Evolutionary conservation across 257 asterid species (phyloP).

Genomic region (Rubia yunnanensis): DNA sequence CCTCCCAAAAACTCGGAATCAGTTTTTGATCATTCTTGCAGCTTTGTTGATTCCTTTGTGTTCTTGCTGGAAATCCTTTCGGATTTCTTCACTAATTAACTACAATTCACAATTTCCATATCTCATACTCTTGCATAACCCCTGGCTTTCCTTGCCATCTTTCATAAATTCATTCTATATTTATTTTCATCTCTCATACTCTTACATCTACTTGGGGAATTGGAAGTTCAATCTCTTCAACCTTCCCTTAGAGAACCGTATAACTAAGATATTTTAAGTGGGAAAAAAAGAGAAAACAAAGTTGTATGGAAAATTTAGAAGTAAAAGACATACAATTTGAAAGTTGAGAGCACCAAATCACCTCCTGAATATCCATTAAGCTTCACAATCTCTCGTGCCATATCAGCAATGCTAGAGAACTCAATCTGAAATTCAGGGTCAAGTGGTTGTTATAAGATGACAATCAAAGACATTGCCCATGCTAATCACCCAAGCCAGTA

Average conservation of each 20-base stretch:
- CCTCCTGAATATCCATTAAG: constrained; percentile 72
- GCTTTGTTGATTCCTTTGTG: too few species aligned
- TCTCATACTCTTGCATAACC: too few species aligned
- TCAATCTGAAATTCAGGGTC: constrained; percentile 50
- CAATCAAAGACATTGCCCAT: not conserved
- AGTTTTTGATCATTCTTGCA: too few species aligned
- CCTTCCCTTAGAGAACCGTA: constrained; percentile 89
- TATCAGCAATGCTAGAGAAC: constrained; percentile 95
- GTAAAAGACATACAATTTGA: constrained; percentile 4
- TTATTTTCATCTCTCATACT: too few species aligned
- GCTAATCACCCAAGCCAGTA: too few species aligned
- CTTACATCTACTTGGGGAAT: constrained; percentile 84
- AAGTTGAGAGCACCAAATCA: constrained; percentile 20
- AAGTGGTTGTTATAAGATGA: constrained; percentile 7
- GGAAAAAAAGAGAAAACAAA: constrained; percentile 1
- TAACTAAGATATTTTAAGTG: constrained; percentile 37
- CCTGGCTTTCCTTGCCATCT: too few species aligned
- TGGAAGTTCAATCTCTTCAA: constrained; percentile 96
- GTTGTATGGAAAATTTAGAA: constrained; percentile 7
- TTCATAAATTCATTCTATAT: too few species aligned
- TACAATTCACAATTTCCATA: too few species aligned
- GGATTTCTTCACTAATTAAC: too few species aligned
- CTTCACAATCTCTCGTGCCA: constrained; percentile 75
- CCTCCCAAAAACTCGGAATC: too few species aligned
- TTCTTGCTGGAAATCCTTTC: too few species aligned